These are phyloP conservation scores for Panaeolus cyanescens DNA, from an alignment of 768 basidiomycete species.

Conservation along the genomic window DNA sequence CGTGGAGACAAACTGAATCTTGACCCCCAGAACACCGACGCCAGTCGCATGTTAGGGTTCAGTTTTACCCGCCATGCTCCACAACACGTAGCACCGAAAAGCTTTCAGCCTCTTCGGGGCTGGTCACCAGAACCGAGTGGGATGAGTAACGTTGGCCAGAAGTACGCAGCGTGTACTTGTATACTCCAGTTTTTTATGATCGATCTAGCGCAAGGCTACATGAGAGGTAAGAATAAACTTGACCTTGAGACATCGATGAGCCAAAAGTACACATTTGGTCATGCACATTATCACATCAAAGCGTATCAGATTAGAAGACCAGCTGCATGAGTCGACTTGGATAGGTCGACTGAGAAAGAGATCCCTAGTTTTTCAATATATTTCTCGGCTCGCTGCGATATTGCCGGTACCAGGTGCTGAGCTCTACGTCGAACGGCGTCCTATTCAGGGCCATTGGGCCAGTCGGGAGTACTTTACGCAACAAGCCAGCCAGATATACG, in stretches of 20 bases:
- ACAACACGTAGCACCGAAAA: neutral
- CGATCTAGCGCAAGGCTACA: neutral
- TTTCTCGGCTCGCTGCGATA: neutral
- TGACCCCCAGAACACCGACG: neutral
- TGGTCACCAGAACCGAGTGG: neutral
- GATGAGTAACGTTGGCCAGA: neutral
- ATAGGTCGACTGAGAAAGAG: neutral
- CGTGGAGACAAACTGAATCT: neutral
- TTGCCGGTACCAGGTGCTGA: neutral
- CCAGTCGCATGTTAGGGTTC: neutral
- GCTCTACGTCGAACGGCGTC: neutral
- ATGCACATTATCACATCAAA: neutral
- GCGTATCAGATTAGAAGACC: neutral
- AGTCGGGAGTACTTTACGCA: neutral
- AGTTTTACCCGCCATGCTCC: neutral
- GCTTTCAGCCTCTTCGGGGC: neutral
- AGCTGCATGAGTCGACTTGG: too few species aligned
- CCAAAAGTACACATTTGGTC: neutral
- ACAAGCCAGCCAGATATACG: neutral
- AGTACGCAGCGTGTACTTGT: neutral
- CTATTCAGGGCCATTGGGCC: neutral
- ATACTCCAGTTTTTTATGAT: neutral
- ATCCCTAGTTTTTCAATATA: neutral
- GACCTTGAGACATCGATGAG: neutral
- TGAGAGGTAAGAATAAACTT: neutral